Evolutionary conservation across 139 green algal species (phyloP), one percentile per base, ranked within the genome.

Genomic region (Coelastrella sp.): DNA sequence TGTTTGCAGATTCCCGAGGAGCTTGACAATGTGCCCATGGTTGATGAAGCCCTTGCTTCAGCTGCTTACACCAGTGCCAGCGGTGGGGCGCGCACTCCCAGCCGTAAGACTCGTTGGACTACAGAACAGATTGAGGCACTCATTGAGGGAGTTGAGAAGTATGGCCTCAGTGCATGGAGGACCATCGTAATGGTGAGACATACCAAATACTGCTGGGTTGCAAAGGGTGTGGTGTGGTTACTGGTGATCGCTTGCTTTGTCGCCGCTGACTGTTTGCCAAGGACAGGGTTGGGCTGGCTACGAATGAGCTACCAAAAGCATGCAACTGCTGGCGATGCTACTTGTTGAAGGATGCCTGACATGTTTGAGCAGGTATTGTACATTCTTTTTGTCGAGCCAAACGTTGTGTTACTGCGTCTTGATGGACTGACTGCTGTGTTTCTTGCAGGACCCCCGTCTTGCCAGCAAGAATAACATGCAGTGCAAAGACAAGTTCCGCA

Each of bases 401-500:
- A n/a, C n/a, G n/a, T n/a, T n/a, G n/a, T n/a, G n/a, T n/a, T n/a
- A n/a, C n/a, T n/a, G n/a, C n/a, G n/a, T n/a, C n/a, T n/a, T n/a
- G n/a, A n/a, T n/a, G n/a, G n/a, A n/a, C n/a, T n/a, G n/a, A 25
- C 62, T 74, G 0, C 34, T 87, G 45, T 45, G 32, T 35, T 34
- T 79, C n/a, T n/a, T 57, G 67, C 81, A 82, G 69, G 82, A 87
- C 57, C 69, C 69, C n/a, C 82, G 82, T 41, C 59, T 87, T 27
- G 71, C 51, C 19, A 68, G 69, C 69, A 81, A 82, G 69, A 82
- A 87, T 53, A 82, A 82, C 82, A 82, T 87, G 69, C 69, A 87
- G 69, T 87, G 82, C 82, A 87, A 87, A 71, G 82, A 87, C 71
- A 87, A 87, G 82, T 87, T 87, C 82, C 69, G 82, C 25, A 87